Conservation (phyloP, 2,329 filamentous ascomycete genomes). For the Colletotrichum sp. region DNA sequence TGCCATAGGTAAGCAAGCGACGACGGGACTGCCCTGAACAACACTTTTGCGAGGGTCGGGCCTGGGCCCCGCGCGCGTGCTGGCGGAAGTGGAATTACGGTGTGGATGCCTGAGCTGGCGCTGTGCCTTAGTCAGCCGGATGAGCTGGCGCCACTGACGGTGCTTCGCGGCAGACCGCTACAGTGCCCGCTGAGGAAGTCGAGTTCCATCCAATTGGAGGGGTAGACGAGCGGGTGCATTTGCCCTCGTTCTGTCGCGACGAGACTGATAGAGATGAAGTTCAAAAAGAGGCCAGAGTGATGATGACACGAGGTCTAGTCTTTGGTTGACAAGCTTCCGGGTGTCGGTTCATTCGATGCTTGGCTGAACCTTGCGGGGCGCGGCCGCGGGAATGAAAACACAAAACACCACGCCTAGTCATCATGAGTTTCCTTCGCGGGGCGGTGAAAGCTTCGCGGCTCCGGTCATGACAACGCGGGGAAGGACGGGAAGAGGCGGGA, state of each 20-base stretch:
- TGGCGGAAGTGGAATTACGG: conserved; percentile 1
- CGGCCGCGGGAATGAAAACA: background rate
- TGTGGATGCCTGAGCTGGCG: background rate
- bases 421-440: background rate
- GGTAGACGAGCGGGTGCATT: background rate
- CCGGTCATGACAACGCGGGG: background rate
- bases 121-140: background rate
- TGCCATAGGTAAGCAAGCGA: conserved; percentile 7
- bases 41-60: background rate
- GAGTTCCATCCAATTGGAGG: background rate
- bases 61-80: background rate
- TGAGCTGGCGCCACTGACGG: conserved; percentile 13
- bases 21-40: conserved; percentile 12
- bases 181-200: background rate
- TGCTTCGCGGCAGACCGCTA: background rate
- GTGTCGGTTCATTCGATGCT: background rate
- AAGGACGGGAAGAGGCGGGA: background rate
- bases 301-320: background rate
- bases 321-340: background rate
- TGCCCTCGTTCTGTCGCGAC: background rate
- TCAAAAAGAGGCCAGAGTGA: background rate
- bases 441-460: background rate
- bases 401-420: background rate
- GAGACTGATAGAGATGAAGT: background rate
- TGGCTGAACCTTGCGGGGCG: background rate